A percentile compares a stretch with the other conserved stretches of the same genome.
Evolutionary conservation across 2,329 filamentous ascomycete species (phyloP).

Genomic region (Paecilomyces dactylethromorphus): DNA sequence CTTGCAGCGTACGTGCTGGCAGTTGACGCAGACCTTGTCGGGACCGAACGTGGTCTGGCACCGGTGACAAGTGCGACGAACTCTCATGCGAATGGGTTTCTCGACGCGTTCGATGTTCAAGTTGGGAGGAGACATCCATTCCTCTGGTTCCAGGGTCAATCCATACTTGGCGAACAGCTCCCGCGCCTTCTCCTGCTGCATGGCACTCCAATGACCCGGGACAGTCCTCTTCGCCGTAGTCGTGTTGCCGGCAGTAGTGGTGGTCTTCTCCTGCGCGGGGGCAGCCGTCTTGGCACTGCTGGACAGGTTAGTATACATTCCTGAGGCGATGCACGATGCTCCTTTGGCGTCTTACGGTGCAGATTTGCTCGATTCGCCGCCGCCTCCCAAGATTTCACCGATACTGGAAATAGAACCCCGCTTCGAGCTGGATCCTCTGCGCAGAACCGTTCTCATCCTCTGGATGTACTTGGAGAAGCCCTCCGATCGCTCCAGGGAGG

Average conservation of each 20-base stretch:
- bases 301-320: background rate
- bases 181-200: constrained; percentile 39
- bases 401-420: constrained; percentile 16
- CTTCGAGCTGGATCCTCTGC: constrained; percentile 22
- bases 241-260: constrained; percentile 1
- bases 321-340: background rate
- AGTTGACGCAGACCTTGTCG: constrained; percentile 67
- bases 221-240: constrained; percentile 9
- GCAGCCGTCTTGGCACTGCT: constrained; percentile 3
- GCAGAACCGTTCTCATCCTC: constrained; percentile 32
- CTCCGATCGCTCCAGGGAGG: constrained; percentile 10
- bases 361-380: constrained; percentile 15
- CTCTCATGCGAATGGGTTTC: constrained; percentile 42
- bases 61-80: constrained; percentile 63
- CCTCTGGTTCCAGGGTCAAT: constrained; percentile 35
- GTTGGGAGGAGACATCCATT: constrained; percentile 32
- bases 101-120: constrained; percentile 34
- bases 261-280: constrained; percentile 7
- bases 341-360: constrained; percentile 10
- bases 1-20: constrained; percentile 73
- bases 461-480: constrained; percentile 33
- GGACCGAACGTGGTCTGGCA: constrained; percentile 69
- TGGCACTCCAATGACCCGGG: constrained; percentile 25
- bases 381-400: constrained; percentile 7
- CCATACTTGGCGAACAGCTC: constrained; percentile 43